Evolutionary conservation across 495 filamentous ascomycete species (phyloP), one percentile per base, ranked within the genome.

Genomic region (Aspergillus kassunensis): DNA sequence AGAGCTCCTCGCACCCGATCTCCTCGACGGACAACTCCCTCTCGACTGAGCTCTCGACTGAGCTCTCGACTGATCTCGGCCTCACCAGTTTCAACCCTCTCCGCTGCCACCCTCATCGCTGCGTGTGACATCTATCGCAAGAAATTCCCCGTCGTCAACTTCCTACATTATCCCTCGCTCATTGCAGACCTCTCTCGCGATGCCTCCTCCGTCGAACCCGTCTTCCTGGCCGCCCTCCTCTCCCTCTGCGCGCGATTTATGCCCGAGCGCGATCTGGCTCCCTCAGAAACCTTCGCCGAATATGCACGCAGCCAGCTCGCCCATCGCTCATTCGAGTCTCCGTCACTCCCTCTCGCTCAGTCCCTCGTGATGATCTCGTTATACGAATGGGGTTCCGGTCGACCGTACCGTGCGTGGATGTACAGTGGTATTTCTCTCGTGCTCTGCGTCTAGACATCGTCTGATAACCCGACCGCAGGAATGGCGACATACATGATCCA

Each of bases 401-500:
- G 64, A n/a, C 68, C 71, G 2, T 75, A 75, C 46, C 68, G 70
- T 41, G 70, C 71, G 2, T 75, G 71, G 71, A 75, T 75, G 71
- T 75, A 75, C 41, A 75, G 70, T 30, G 71, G 70, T 73, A 61
- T 15, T 55, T 53, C 6, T 40, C 37, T 25, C 42, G 6, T 29
- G n/a, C 19, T 6, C 20, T 18, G 20, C 9, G 9, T 4, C 24
- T 4, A 9, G 24, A 27, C 9, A 4, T 27, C 24, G 24, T 33
- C 12, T 35, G 13, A 20, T 18, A 34, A 13, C 36, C 10, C 13
- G 13, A 18, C 2, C 13, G n/a, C 37, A 73, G 70, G 71, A 21
- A 75, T 75, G 71, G 71, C 71, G 4, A 75, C 70, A 0, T 75
- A 75, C 27, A 75, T 75, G 71, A 70, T 75, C 15, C 71, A 75